Percentiles rank a stretch among this genome's conserved stretches.
phyloP scores from a whole-genome alignment of 257 asterid genomes.

The Datura wrightii region DNA sequence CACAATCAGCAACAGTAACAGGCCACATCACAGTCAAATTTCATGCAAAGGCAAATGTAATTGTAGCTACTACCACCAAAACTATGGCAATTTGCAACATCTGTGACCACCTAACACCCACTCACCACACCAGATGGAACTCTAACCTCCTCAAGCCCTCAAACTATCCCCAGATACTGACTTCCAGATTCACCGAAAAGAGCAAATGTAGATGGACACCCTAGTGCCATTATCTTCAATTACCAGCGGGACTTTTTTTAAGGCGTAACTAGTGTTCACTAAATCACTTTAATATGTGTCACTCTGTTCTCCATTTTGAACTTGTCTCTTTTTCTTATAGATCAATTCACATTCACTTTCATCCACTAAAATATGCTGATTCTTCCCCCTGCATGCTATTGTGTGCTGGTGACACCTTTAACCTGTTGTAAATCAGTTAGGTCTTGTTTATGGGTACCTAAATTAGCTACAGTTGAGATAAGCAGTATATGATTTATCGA shows the following conservation, averaged over 20 bases:
- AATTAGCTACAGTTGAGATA: not conserved
- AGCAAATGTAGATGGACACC: not conserved
- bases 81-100: not conserved
- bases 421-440: not conserved
- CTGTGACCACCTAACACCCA: not conserved
- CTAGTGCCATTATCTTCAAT: conserved; percentile 3
- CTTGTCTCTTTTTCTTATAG: not conserved
- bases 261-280: not conserved
- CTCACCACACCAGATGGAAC: conserved; percentile 20
- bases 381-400: conserved; percentile 10
- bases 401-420: conserved; percentile 14
- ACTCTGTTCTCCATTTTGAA: not conserved
- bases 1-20: not conserved
- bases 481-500: not conserved
- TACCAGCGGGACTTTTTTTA: not conserved
- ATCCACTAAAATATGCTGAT: conserved; percentile 23
- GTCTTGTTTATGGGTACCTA: conserved; percentile 24
- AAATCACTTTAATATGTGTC: not conserved
- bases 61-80: conserved; percentile 6
- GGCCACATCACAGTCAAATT: not conserved
- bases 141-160: conserved; percentile 5
- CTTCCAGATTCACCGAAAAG: conserved; percentile 5
- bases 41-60: not conserved
- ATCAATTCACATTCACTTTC: conserved; percentile 17
- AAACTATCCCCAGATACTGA: not conserved